Evolutionary conservation across 371 early-diverging fungal species (phyloP).

Genomic region (Mucor velutinosus): DNA sequence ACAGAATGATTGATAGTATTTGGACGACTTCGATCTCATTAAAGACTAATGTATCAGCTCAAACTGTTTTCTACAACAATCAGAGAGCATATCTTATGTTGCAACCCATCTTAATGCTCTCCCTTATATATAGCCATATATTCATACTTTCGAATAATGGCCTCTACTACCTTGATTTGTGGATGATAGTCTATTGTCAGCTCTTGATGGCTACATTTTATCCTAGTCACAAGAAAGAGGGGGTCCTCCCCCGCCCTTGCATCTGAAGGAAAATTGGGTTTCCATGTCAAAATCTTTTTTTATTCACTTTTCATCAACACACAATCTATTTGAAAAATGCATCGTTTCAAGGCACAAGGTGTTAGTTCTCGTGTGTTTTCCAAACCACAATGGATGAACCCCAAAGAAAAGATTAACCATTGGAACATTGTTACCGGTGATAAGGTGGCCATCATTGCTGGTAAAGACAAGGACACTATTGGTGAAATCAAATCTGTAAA

Average conservation of each 20-base stretch:
- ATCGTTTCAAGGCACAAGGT: constrained; percentile 34
- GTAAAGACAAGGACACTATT: constrained; percentile 55
- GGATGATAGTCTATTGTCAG: background rate
- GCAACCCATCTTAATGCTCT: background rate
- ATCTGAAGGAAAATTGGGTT: constrained; percentile 2
- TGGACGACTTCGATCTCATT: background rate
- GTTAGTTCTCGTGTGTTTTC: constrained; percentile 40
- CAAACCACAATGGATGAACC: constrained; percentile 42
- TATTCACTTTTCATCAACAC: background rate
- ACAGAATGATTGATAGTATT: background rate
- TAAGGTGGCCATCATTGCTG: constrained; percentile 56
- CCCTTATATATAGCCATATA: background rate
- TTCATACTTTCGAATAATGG: background rate
- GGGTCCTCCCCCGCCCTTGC: constrained; percentile 16
- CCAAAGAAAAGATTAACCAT: constrained; percentile 42
- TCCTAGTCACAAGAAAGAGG: background rate
- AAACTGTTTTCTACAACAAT: background rate
- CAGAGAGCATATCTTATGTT: background rate
- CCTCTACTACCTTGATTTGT: too few species aligned
- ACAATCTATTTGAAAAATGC: constrained; percentile 17
- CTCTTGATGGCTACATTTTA: background rate
- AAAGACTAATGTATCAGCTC: background rate
- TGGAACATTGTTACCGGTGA: constrained; percentile 57
- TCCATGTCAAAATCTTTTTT: constrained; percentile 2
- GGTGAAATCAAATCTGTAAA: constrained; percentile 51